Conservation (phyloP, 371 early-diverging fungal species). For the Rhizomucor pusillus region DNA sequence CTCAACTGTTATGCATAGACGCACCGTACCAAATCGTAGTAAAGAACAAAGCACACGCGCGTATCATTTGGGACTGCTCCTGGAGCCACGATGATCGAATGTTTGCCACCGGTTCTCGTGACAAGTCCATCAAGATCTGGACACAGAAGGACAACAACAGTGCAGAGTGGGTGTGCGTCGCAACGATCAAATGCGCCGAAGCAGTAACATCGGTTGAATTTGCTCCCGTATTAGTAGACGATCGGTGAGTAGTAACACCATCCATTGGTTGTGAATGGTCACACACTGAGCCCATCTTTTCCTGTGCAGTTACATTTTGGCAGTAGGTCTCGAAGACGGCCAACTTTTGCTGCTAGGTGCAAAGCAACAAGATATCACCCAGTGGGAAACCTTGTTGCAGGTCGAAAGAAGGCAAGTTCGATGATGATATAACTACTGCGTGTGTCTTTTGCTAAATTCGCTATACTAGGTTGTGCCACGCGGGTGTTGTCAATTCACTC, state of each 20-base stretch:
- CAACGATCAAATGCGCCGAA: conserved; percentile 68
- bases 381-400: conserved; percentile 42
- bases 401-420: conserved; percentile 48
- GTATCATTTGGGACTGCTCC: conserved; percentile 92
- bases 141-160: conserved; percentile 12
- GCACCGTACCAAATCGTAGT: conserved; percentile 56
- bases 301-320: conserved; percentile 66
- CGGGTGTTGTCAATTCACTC: conserved; percentile 61
- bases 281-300: no score
- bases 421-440: not conserved
- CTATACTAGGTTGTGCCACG: conserved; percentile 52
- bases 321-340: conserved; percentile 85
- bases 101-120: conserved; percentile 92
- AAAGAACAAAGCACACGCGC: conserved; percentile 81
- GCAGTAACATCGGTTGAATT: conserved; percentile 83
- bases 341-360: conserved; percentile 55
- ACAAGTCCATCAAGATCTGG: conserved; percentile 90
- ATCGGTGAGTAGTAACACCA: conserved; percentile 23
- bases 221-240: conserved; percentile 48
- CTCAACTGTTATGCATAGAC: conserved; percentile 9
- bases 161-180: conserved; percentile 36
- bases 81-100: conserved; percentile 78
- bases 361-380: conserved; percentile 15
- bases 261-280: no score
- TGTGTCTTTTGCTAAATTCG: not conserved